A percentile compares a stretch with the other conserved stretches of the same genome.
phyloP scores from a whole-genome alignment of 305 asterid species.

The Solanum hybrid region DNA sequence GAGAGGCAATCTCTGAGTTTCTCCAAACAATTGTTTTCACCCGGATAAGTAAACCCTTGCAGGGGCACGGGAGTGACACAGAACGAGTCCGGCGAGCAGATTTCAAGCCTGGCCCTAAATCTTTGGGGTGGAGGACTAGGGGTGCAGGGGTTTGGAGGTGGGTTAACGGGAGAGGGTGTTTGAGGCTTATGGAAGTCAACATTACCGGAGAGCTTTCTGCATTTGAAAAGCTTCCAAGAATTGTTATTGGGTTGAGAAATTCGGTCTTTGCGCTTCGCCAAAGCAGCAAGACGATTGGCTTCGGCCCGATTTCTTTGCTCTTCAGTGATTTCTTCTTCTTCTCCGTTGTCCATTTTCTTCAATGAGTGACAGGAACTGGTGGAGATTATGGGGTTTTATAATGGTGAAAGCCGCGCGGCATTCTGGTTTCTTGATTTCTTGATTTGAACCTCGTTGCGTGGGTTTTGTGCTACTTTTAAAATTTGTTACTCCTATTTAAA shows the following conservation, averaged over 20 bases:
- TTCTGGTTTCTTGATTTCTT: background rate
- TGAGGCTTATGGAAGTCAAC: conserved; percentile 5
- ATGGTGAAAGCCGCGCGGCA: background rate
- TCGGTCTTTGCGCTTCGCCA: conserved; percentile 76
- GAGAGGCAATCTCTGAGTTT: conserved; percentile 44
- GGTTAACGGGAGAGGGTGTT: conserved; percentile 1
- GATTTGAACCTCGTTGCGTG: background rate
- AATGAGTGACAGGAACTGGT: background rate
- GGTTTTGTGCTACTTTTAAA: background rate
- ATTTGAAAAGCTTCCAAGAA: conserved; percentile 49
- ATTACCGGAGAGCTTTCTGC: conserved; percentile 37
- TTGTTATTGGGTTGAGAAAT: conserved; percentile 12
- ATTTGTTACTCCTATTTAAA: background rate
- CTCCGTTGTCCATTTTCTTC: conserved; percentile 10
- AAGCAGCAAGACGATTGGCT: conserved; percentile 70
- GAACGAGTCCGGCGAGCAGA: conserved; percentile 81
- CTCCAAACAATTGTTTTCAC: conserved; percentile 47
- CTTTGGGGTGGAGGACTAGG: conserved; percentile 24
- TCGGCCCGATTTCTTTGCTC: conserved; percentile 72
- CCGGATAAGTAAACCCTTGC: conserved; percentile 51
- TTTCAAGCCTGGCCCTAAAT: conserved; percentile 56
- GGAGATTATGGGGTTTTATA: background rate
- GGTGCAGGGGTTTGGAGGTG: conserved; percentile 2
- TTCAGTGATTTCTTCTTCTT: conserved; percentile 47
- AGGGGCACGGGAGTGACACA: conserved; percentile 47